Conservation (phyloP, 306 rosid species). For the Medicago lupulina region DNA sequence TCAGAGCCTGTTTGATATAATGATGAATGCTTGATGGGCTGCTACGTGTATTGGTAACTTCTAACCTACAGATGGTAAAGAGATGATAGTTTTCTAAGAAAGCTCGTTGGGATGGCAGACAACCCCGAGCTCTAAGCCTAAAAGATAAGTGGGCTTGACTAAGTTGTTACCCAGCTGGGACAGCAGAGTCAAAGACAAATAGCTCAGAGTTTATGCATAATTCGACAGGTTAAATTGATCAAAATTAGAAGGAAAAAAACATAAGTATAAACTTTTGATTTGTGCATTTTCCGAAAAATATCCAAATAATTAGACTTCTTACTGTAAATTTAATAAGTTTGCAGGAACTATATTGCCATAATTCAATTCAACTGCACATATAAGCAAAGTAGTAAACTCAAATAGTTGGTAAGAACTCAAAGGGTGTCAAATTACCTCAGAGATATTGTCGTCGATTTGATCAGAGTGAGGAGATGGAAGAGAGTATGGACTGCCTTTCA, state of each 20-base stretch:
- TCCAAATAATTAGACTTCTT: conserved; percentile 10
- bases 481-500: conserved; percentile 68
- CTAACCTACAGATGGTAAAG: no score
- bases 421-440: conserved; percentile 67
- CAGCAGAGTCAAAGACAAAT: neutral
- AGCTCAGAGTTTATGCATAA: neutral
- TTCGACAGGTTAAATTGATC: neutral
- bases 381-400: conserved; percentile 24
- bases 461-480: conserved; percentile 76
- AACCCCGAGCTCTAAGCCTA: neutral
- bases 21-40: no score
- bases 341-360: neutral
- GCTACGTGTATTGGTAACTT: no score
- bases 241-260: neutral
- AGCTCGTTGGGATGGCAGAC: neutral
- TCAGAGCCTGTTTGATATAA: no score
- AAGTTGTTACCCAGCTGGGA: neutral
- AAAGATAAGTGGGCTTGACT: neutral
- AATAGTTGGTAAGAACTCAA: neutral
- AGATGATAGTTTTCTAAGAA: neutral
- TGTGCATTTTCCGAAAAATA: neutral
- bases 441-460: conserved; percentile 60
- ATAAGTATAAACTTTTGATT: neutral
- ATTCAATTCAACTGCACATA: neutral
- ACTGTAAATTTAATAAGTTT: neutral